phyloP scores from a whole-genome alignment of 345 rosid genomes.

The Triadica sebifera region DNA sequence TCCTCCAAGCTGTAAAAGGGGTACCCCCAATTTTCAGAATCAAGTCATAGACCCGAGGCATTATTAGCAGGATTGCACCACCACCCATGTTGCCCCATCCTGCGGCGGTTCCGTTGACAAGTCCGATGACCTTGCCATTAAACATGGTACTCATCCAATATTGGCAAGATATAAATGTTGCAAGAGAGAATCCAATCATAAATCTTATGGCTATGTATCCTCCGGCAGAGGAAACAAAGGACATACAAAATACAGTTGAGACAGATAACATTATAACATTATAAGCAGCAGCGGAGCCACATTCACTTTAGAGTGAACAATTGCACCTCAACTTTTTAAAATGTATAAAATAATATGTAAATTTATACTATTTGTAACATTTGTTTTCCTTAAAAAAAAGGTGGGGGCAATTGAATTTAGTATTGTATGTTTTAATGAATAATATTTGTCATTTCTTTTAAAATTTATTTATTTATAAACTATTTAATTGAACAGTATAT shows the following conservation, averaged over 20 bases:
- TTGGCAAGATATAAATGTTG: slow-evolving; percentile 89
- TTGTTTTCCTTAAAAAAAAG: too few relatives aligned
- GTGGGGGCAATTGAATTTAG: too few relatives aligned
- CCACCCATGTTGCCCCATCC: slow-evolving; percentile 99
- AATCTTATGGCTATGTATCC: slow-evolving; percentile 73
- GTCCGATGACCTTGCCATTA: slow-evolving; percentile 75
- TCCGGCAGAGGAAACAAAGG: slow-evolving; percentile 55
- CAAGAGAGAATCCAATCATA: slow-evolving; percentile 92
- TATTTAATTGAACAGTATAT: too few relatives aligned
- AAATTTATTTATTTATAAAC: too few relatives aligned
- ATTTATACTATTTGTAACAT: too few relatives aligned
- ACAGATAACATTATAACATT: slow-evolving; percentile 83
- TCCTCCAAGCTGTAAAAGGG: slow-evolving; percentile 89
- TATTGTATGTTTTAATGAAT: too few relatives aligned
- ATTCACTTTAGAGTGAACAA: too few relatives aligned
- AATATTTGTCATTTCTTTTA: too few relatives aligned
- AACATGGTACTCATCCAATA: slow-evolving; percentile 99
- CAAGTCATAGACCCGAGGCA: slow-evolving; percentile 78
- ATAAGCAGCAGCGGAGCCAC: too few relatives aligned
- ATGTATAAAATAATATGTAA: too few relatives aligned
- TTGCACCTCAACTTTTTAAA: too few relatives aligned
- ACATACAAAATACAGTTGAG: slow-evolving; percentile 85
- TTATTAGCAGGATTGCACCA: slow-evolving; percentile 77
- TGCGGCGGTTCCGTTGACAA: slow-evolving; percentile 87
- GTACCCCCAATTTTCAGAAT: slow-evolving; percentile 51